Evolutionary conservation across 345 rosid genomes (phyloP).

Genomic region (Capsella bursapastoris): DNA sequence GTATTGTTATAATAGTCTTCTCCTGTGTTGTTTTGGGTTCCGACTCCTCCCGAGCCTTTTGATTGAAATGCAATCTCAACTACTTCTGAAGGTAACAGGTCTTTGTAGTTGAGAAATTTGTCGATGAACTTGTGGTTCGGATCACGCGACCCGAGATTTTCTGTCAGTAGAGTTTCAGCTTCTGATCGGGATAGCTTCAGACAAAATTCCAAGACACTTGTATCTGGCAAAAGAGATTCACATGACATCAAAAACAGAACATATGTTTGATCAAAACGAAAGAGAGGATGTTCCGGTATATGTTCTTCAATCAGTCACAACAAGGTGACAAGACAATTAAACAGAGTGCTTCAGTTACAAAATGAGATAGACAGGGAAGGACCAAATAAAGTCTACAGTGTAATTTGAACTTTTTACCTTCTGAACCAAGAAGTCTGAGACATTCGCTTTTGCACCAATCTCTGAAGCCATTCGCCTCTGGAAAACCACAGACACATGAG

Average conservation of each 20-base stretch:
- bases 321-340: not conserved
- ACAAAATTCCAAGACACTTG: slow-evolving; percentile 90
- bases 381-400: not conserved
- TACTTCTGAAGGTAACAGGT: slow-evolving; percentile 76
- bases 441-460: slow-evolving; percentile 96
- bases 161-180: slow-evolving; percentile 77
- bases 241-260: slow-evolving; percentile 4
- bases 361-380: not conserved
- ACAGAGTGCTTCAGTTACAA: not conserved
- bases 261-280: not conserved
- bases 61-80: slow-evolving; percentile 87
- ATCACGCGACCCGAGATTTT: slow-evolving; percentile 78
- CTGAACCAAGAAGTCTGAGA: slow-evolving; percentile 80
- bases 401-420: slow-evolving; percentile 54
- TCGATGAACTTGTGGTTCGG: slow-evolving; percentile 84
- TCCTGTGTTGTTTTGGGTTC: slow-evolving; percentile 42
- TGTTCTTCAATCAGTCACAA: not conserved
- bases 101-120: slow-evolving; percentile 91
- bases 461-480: slow-evolving; percentile 95
- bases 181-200: slow-evolving; percentile 89
- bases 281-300: not conserved
- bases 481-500: slow-evolving; percentile 37
- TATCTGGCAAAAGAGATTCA: slow-evolving; percentile 52
- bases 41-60: slow-evolving; percentile 48
- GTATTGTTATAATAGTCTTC: slow-evolving; percentile 49